Conservation (phyloP, 805 yeast genomes). For the Lipomyces japonicus region DNA sequence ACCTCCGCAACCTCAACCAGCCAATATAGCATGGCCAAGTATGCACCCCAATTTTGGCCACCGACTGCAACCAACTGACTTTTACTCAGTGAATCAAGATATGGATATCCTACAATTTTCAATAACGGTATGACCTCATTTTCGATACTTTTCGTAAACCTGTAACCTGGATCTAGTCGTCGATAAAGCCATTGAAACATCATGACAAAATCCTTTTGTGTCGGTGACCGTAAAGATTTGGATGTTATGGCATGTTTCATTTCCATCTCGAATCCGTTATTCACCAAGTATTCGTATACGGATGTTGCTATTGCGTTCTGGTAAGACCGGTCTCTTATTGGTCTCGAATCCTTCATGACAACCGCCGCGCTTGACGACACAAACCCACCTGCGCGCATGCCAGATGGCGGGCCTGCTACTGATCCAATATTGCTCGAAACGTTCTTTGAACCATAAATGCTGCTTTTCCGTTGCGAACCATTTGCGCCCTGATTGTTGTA, state of each 20-base stretch:
- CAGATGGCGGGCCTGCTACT: not conserved
- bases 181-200: slow-evolving; percentile 78
- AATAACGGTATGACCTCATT: slow-evolving; percentile 68
- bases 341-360: slow-evolving; percentile 59
- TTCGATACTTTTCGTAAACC: slow-evolving; percentile 64
- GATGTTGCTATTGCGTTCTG: slow-evolving; percentile 51
- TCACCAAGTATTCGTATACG: slow-evolving; percentile 58
- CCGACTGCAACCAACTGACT: slow-evolving; percentile 89
- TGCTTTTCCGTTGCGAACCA: slow-evolving; percentile 12
- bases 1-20: slow-evolving; percentile 51
- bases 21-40: slow-evolving; percentile 83
- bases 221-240: slow-evolving; percentile 67
- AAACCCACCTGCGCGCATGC: slow-evolving; percentile 15
- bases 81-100: slow-evolving; percentile 71
- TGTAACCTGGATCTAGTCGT: slow-evolving; percentile 74
- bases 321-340: slow-evolving; percentile 67
- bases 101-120: slow-evolving; percentile 70
- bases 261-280: slow-evolving; percentile 67
- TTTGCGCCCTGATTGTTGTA: slow-evolving; percentile 1
- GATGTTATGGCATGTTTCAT: slow-evolving; percentile 65
- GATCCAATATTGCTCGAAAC: slow-evolving; percentile 1
- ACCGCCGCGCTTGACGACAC: slow-evolving; percentile 13
- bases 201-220: slow-evolving; percentile 77
- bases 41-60: slow-evolving; percentile 76
- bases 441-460: slow-evolving; percentile 3